Evolutionary conservation across 1,284 basidiomycete species (phyloP), one percentile per base, ranked within the genome.

Genomic region (Puccinia hordei): DNA sequence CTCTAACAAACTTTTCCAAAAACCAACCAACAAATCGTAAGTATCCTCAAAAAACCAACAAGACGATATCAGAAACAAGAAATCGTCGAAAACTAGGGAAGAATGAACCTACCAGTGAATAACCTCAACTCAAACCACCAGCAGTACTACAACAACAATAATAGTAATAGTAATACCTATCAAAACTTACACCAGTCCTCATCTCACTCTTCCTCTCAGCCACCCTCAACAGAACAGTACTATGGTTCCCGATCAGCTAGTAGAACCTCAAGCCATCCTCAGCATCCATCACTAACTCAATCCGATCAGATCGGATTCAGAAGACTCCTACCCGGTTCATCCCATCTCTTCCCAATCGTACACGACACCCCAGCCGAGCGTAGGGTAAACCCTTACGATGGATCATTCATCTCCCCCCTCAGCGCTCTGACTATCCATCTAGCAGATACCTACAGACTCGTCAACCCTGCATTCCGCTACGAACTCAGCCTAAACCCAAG

Each of bases 391-490:
- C 77, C 77, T 8, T 66, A 61, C 55, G 65, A 71, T 38, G 77
- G 77, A 12, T 22, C 66, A 17, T 80, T n/a, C 57, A 72, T 80
- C n/a, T 72, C 68, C 41, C 93, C 95, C 35, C 87, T 97, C 82
- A 91, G 92, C 84, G 93, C 94, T 85, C 87, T 98, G 71, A 97
- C 95, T 1, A 91, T 91, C 12, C 89, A 92, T 82, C 90, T 97
- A 72, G 88, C 93, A 66, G 92, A 95, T 82, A 96, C 94, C 17
- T 98, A 92, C 87, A 91, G 90, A 83, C 92, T 95, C 81, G 95
- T 94, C 88, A 96, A 97, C 85, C 92, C 94, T 8, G 88, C 90
- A 82, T 98, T 96, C 88, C 90, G 91, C 85, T 98, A 98, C 86
- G 95, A 97, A 86, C 92, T 92, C 15, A 88, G 92, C 6, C 92